Conservation (phyloP, 352 stramenopile genomes). For the Thalassiosira livingstoniorum region DNA sequence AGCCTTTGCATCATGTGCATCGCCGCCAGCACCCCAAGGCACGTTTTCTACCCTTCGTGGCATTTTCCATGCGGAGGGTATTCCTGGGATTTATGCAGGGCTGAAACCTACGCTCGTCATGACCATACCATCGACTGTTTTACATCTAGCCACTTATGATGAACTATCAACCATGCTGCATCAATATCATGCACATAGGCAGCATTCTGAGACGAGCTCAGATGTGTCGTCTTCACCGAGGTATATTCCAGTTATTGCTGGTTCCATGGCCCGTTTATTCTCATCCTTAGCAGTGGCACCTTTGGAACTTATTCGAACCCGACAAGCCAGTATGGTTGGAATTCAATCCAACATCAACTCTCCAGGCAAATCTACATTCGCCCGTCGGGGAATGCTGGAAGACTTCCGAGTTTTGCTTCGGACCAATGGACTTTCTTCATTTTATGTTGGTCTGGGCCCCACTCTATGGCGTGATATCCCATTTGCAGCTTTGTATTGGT, state of each 20-base stretch:
- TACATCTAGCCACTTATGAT: slow-evolving; percentile 96
- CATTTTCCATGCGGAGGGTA: slow-evolving; percentile 62
- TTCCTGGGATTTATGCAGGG: slow-evolving; percentile 62
- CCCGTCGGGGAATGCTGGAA: slow-evolving; percentile 43
- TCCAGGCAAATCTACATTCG: slow-evolving; percentile 59
- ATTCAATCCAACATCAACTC: slow-evolving; percentile 57
- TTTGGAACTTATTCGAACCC: slow-evolving; percentile 62
- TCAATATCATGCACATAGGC: background rate
- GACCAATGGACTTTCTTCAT: slow-evolving; percentile 83
- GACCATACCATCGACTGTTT: slow-evolving; percentile 91
- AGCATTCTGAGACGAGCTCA: background rate
- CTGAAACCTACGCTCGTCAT: slow-evolving; percentile 91
- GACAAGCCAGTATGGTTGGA: slow-evolving; percentile 6
- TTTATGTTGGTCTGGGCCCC: slow-evolving; percentile 89
- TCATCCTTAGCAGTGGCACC: slow-evolving; percentile 66
- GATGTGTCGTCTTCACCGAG: background rate
- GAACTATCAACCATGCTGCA: slow-evolving; percentile 50
- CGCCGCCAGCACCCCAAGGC: background rate
- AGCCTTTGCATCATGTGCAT: background rate
- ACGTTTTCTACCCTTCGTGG: slow-evolving; percentile 31
- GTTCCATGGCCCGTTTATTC: slow-evolving; percentile 59
- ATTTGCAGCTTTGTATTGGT: slow-evolving; percentile 95
- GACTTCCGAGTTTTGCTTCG: slow-evolving; percentile 66
- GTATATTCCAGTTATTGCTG: slow-evolving; percentile 58
- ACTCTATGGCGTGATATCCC: slow-evolving; percentile 94